phyloP scores from a whole-genome alignment of 257 asterid species.

The Cinchona pubescens region DNA sequence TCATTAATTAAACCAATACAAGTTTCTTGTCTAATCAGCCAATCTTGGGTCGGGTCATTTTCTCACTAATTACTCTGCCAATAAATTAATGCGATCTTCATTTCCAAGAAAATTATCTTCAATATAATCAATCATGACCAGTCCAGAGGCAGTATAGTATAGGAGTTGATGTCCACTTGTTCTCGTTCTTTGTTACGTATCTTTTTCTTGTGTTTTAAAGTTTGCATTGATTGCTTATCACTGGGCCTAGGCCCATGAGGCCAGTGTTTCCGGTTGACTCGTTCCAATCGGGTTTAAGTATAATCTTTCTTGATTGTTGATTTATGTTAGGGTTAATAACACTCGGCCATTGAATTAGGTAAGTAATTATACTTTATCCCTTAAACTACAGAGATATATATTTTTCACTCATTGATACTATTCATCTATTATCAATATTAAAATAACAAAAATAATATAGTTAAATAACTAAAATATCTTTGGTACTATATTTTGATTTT shows the following conservation, averaged over 20 bases:
- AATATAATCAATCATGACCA: slow-evolving; percentile 26
- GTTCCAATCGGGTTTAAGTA: not conserved
- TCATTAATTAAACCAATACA: slow-evolving; percentile 20
- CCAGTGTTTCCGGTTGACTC: not conserved
- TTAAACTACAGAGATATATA: no score
- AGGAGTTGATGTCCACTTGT: slow-evolving; percentile 16
- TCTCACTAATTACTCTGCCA: slow-evolving; percentile 25
- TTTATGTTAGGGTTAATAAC: no score
- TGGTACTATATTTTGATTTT: no score
- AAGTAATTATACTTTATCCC: no score
- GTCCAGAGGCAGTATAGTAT: slow-evolving; percentile 8
- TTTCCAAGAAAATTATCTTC: slow-evolving; percentile 44
- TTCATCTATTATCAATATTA: no score
- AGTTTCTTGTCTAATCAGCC: slow-evolving; percentile 5
- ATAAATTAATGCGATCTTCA: slow-evolving; percentile 41
- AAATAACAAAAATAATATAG: no score
- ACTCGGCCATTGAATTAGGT: no score
- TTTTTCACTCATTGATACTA: no score
- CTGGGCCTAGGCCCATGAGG: slow-evolving; percentile 32
- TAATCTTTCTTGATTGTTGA: no score
- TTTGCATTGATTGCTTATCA: slow-evolving; percentile 23
- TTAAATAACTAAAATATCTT: no score
- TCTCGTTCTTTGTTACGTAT: not conserved
- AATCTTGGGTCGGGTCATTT: slow-evolving; percentile 23
- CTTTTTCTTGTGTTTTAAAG: not conserved